Evolutionary conservation across 768 basidiomycete species (phyloP), one percentile per base, ranked within the genome.

Genomic region (Cystofilobasidium capitatum): DNA sequence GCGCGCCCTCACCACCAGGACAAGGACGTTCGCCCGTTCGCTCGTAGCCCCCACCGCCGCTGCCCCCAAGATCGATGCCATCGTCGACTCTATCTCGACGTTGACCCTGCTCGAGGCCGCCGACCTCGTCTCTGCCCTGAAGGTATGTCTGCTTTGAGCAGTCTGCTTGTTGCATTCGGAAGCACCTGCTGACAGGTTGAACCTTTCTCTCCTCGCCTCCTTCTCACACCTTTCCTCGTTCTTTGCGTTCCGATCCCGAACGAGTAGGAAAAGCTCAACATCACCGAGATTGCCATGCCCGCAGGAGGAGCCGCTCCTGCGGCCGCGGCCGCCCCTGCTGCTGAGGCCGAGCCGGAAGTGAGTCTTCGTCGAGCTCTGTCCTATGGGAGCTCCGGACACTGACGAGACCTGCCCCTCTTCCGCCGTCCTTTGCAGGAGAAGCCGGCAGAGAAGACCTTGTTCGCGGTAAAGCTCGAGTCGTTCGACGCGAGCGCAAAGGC

Each of bases 381-480:
- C 24, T 13, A 26, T n/a, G 9, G n/a, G 37, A 59, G 10, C 58
- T 58, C n/a, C 8, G 57, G 36, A n/a, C 57, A 9, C 29, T 58
- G 36, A 29, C 31, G 13, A 16, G 7, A 6, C 45, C 22, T 24
- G 10, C 20, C 40, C 10, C 40, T 20, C 40, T 42, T 42, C 40
- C n/a, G 16, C 39, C 39, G 24, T 17, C 31, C 29, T 31, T 17
- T 45, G 10, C 55, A 91, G 86, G 91, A 91, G 78, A 96, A 93
- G 75, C 92, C 92, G 58, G 97, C 96, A 80, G 96, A 97, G 81
- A 98, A 98, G 85, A 96, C 92, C 22, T 83, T 93, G 39, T 99
- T 99, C 80, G 93, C 86, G 73, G 88, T 97, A 75, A 91, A 85
- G 78, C 83, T 99, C 47, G 91, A 94, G 76, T 91, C 91, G 57